A percentile compares a stretch with the other conserved stretches of the same genome.
Conservation (phyloP, 202 grass and related monocot species). For the Tripidium arundinaceum region DNA sequence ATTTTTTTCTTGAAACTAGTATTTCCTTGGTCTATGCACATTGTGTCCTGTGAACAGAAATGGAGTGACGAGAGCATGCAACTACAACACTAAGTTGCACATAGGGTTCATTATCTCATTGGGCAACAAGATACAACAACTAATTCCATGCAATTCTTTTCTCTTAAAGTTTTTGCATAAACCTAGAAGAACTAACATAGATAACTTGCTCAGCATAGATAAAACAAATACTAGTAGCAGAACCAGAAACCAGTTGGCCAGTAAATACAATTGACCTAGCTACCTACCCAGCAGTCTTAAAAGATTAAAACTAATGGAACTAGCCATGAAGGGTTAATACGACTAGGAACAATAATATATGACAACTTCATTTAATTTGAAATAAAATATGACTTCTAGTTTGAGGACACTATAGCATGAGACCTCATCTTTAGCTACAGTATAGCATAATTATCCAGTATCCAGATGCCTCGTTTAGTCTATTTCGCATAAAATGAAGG, state of each 20-base stretch:
- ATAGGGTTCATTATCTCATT: neutral
- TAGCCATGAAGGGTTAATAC: neutral
- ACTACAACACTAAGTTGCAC: neutral
- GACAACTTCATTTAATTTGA: neutral
- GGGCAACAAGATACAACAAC: neutral
- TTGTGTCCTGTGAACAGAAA: neutral
- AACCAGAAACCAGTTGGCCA: neutral
- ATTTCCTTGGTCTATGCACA: neutral
- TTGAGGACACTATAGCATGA: slow-evolving; percentile 14
- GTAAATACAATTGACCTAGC: slow-evolving; percentile 5
- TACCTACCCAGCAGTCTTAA: neutral
- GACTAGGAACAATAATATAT: neutral
- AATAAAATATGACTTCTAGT: neutral
- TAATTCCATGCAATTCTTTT: neutral
- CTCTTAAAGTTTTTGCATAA: neutral
- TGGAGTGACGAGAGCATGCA: neutral
- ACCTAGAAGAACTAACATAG: neutral
- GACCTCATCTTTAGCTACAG: slow-evolving; percentile 5
- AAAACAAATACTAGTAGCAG: neutral
- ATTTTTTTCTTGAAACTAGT: neutral
- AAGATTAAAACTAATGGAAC: neutral
- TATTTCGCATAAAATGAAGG: slow-evolving; percentile 18
- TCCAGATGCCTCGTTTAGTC: slow-evolving; percentile 7
- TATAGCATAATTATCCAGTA: slow-evolving; percentile 17
- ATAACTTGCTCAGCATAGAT: no score